Evolutionary conservation across 1,139 yeast genomes (phyloP), one percentile per base, ranked within the genome.

Genomic region (Yamadazyma trypodendri): DNA sequence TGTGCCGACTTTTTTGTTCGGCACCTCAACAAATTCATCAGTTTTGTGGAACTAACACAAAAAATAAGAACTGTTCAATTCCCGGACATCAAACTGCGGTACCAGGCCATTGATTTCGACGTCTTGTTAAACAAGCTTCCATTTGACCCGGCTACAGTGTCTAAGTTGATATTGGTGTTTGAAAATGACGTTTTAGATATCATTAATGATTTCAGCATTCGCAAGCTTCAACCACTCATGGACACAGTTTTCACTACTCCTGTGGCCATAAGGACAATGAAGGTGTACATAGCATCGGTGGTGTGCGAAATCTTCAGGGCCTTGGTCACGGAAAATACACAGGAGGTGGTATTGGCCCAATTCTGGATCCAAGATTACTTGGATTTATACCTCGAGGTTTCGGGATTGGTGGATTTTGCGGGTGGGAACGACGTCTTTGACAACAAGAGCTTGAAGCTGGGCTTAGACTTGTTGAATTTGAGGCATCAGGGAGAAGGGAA

Each of bases 1-100:
- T 64, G 78, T 13, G 86, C 87, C 0, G 69, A 65, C 35, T 72
- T 70, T 32, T 87, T 88, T 58, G 63, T 79, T 3, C 66, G 67
- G 34, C 55, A 85, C 31, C 61, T 85, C 34, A 71, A 76, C 35
- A 72, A 88, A 35, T 63, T 83, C 41, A 65, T 80, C 28, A 70
- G 77, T 43, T 79, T 79, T 68, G 68, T 40, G 65, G 78, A 27
- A 80, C 84, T 1, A 62, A 75, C 33, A 7, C 15, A 15, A 6
- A 10, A n/a, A 24, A 8, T 32, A 3, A 24, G 24, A n/a, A 11
- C 3, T 8, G 8, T 16, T 11, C 8, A 9, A 5, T 5, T 32
- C 6, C 16, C 34, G 6, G 28, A 18, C 4, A 7, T 32, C 2
- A 6, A 28, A 14, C 17, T n/a, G 2, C 22, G 20, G 14, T 40